Base-by-base conservation (phyloP, 805 yeast species). In the Saccharomycopsis fibuligera region DNA sequence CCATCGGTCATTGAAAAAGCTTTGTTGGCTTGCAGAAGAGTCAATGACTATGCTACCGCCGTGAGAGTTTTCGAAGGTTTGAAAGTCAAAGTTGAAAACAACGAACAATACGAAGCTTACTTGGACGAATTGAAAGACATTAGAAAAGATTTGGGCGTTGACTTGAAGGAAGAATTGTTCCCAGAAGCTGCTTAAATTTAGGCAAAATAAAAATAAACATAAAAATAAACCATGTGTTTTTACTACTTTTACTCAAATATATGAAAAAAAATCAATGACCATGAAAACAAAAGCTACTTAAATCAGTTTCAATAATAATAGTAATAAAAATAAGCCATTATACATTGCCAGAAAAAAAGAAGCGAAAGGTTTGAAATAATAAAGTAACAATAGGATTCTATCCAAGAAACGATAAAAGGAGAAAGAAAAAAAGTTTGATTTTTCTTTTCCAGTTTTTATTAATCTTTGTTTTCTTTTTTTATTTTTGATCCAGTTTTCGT, bases 61-160 rank as follows among this genome's bases (percentile, higher is more conserved):
- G 93, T 89, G 59, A 86, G 99, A 74, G 96, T 95, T 49, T 93
- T 93, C 62, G 99, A 91, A 76, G 98, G 95, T 58, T 79, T 93
- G 67, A 87, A 86, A 70, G 87, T 81, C 81, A 93, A 93, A 76
- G 98, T 93, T 57, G 97, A 91, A 70, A 87, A 83, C 74, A 81
- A 79, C 66, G 84, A 83, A 60, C 98, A 93, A 74, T 93, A 93
- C 77, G 78, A 84, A 62, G 97, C 96, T 57, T 93, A 93, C 77
- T 81, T 93, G 60, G 96, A 86, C 54, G 99, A 91, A 70, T 81
- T 93, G 66, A 86, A 86, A 73, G 93, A 80, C 54, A 78, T 87
- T 57, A 88, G 96, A 75, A 76, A 83, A 67, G 96, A 90, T 68
- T 79, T 93, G 62, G 98, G 97, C 59, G 76, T 90, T 66, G 91